phyloP scores from a whole-genome alignment of 805 yeast species.

The Saturnispora gosingensis region DNA sequence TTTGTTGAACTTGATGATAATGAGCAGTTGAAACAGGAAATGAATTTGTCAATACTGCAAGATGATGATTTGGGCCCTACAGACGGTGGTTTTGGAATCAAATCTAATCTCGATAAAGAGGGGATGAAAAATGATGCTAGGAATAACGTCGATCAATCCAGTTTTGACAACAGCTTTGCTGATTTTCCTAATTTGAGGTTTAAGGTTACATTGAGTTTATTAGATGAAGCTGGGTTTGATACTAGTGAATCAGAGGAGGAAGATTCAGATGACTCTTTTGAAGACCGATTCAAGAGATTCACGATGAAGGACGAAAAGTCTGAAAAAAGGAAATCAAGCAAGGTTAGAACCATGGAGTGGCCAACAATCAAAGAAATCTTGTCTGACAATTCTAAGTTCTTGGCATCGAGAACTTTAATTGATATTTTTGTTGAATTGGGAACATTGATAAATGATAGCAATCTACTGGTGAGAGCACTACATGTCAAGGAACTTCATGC shows the following conservation, averaged over 20 bases:
- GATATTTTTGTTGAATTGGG: conserved; percentile 56
- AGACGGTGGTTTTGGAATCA: neutral
- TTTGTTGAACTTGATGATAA: conserved; percentile 4
- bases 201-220: conserved; percentile 5
- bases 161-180: neutral
- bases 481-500: conserved; percentile 41
- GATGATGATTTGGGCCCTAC: conserved; percentile 6
- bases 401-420: conserved; percentile 46
- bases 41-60: neutral
- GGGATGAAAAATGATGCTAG: neutral
- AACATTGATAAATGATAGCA: conserved; percentile 53
- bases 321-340: neutral
- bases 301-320: neutral
- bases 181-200: neutral
- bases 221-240: conserved; percentile 11
- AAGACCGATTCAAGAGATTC: conserved; percentile 3
- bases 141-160: neutral
- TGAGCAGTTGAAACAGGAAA: neutral
- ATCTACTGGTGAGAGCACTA: conserved; percentile 47
- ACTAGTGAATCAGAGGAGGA: conserved; percentile 9
- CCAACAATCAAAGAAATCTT: conserved; percentile 52
- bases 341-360: conserved; percentile 20
- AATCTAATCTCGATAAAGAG: conserved; percentile 1
- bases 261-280: conserved; percentile 4
- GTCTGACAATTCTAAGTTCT: conserved; percentile 30